Percentiles rank a stretch among this genome's conserved stretches.
These are phyloP conservation scores for Drosera capensis DNA, from an alignment of 148 eudicot species.

Conservation along the genomic window DNA sequence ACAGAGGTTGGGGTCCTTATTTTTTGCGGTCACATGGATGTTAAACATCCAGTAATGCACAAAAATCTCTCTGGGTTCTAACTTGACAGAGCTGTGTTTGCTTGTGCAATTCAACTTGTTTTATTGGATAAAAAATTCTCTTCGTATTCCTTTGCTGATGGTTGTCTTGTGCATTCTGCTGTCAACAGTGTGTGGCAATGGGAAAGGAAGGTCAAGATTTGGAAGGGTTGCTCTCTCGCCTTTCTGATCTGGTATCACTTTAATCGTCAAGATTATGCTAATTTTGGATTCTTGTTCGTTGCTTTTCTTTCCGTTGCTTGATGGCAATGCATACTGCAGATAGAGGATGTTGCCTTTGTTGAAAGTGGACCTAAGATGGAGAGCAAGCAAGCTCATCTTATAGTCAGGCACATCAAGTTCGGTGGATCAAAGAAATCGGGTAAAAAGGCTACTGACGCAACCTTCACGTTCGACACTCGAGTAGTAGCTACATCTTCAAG, in stretches of 20 bases:
- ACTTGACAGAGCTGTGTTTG: background rate
- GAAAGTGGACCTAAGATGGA: conserved; percentile 55
- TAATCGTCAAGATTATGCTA: conserved; percentile 1
- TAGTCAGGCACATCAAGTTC: conserved; percentile 63
- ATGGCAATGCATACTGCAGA: conserved; percentile 25
- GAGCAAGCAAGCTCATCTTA: conserved; percentile 30
- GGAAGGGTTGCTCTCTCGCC: conserved; percentile 27
- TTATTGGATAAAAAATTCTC: background rate
- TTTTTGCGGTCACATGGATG: no score
- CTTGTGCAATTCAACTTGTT: background rate
- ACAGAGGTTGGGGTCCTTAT: no score
- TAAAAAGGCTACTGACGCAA: conserved; percentile 26
- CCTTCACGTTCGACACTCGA: no score
- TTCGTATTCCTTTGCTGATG: background rate
- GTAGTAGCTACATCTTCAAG: conserved; percentile 2
- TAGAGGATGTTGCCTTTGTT: conserved; percentile 47
- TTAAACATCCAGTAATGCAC: no score
- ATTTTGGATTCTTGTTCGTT: background rate
- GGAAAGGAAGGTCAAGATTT: conserved; percentile 31
- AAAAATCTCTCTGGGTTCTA: no score
- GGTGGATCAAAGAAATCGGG: conserved; percentile 55
- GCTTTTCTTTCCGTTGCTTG: background rate
- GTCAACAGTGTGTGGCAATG: conserved; percentile 38
- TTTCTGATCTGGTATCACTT: conserved; percentile 34
- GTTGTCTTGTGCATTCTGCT: background rate